Evolutionary conservation across 2,329 filamentous ascomycete genomes (phyloP).

Genomic region (Epicoccum sorghinum): DNA sequence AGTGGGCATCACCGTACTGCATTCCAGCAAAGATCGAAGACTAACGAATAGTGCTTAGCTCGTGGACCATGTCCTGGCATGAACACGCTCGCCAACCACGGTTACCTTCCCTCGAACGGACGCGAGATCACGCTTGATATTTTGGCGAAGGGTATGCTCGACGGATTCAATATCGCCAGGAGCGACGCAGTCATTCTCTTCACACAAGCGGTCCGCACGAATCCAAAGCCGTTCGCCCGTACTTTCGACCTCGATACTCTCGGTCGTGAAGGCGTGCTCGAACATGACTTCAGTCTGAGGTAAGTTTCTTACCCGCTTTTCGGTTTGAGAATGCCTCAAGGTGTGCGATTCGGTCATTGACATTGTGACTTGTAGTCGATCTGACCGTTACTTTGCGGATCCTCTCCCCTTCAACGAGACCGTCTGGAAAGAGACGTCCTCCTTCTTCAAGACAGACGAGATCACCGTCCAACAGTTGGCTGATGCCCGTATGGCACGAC

Average conservation of each 20-base stretch:
- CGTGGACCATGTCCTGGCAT: constrained; percentile 3
- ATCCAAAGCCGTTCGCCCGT: constrained; percentile 5
- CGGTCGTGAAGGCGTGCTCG: constrained; percentile 11
- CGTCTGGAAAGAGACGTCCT: constrained; percentile 11
- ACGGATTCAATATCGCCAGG: constrained; percentile 13
- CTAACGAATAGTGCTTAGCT: neutral
- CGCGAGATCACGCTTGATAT: constrained; percentile 9
- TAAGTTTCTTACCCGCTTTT: neutral
- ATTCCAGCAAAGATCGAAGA: neutral
- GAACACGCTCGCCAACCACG: neutral
- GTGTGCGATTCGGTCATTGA: neutral
- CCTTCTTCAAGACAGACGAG: constrained; percentile 7
- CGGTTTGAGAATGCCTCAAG: neutral
- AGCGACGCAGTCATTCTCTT: constrained; percentile 16
- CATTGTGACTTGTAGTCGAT: neutral
- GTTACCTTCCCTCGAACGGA: neutral
- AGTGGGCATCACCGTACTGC: neutral
- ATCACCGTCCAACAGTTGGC: constrained; percentile 9
- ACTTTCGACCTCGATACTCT: constrained; percentile 10
- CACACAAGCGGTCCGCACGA: constrained; percentile 10
- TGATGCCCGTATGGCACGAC: constrained; percentile 3
- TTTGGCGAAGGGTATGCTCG: constrained; percentile 12
- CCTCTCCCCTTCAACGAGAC: constrained; percentile 15
- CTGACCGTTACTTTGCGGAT: constrained; percentile 11
- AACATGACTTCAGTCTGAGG: constrained; percentile 16